Conservation (phyloP, 257 asterid genomes). For the Ophiorrhiza pumila region DNA sequence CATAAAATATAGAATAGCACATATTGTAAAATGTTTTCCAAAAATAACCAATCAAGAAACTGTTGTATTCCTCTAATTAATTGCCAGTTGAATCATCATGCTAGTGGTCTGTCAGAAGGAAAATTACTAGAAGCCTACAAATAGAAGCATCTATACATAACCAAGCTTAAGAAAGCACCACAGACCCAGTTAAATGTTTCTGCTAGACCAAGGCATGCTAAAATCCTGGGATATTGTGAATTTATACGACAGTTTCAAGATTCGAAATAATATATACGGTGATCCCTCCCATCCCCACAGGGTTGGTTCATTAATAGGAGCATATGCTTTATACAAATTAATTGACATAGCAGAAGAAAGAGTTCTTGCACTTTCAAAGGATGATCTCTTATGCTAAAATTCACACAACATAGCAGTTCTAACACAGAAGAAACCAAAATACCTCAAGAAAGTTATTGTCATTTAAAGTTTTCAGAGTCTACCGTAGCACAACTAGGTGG, state of each 20-base stretch:
- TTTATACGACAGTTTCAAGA: not conserved
- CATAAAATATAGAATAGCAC: not conserved
- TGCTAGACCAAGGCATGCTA: not conserved
- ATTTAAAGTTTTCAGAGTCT: not conserved
- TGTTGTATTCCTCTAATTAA: not conserved
- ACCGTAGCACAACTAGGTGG: not conserved
- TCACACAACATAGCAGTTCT: not conserved
- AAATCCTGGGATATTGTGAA: not conserved
- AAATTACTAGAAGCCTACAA: not conserved
- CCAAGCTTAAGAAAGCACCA: not conserved
- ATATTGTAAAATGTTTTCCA: not conserved
- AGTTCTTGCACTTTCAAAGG: not conserved
- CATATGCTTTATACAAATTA: not conserved
- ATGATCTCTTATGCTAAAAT: not conserved
- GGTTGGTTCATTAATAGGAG: not conserved
- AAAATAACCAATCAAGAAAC: not conserved
- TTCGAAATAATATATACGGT: too few relatives aligned
- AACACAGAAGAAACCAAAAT: not conserved
- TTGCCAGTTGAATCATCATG: not conserved
- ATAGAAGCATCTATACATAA: not conserved
- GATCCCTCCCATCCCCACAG: too few relatives aligned
- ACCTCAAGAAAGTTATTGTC: not conserved
- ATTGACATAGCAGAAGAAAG: not conserved
- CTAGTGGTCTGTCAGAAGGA: not conserved
- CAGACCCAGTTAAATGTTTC: not conserved